phyloP scores from a whole-genome alignment of 139 green algal species.

The Chara braunii region DNA sequence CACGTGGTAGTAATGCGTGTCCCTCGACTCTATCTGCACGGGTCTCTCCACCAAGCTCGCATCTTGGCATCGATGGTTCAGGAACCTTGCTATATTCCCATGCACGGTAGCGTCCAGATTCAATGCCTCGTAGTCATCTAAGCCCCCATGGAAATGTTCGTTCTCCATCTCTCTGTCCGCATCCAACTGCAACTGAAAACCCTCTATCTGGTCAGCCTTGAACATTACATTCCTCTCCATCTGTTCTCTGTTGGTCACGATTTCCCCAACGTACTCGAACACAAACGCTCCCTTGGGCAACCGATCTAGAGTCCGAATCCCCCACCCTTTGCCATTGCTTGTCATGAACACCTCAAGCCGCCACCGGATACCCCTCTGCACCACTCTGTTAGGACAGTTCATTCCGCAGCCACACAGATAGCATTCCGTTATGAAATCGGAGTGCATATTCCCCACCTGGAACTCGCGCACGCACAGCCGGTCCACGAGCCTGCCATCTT shows the following conservation, averaged over 20 bases:
- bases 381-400: too few relatives aligned
- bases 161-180: conserved; percentile 17
- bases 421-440: not conserved
- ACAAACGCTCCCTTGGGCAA: conserved; percentile 36
- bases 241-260: conserved; percentile 36
- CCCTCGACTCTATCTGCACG: not conserved
- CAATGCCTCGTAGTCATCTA: conserved; percentile 6
- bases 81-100: conserved; percentile 27
- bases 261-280: conserved; percentile 39
- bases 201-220: not conserved
- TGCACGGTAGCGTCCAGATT: conserved; percentile 5
- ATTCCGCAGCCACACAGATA: not conserved
- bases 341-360: conserved; percentile 36
- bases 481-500: too few relatives aligned
- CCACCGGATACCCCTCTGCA: too few relatives aligned
- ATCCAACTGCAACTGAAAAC: conserved; percentile 16
- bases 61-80: conserved; percentile 27
- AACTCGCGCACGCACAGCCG: too few relatives aligned
- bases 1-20: not conserved
- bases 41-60: not conserved
- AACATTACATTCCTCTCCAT: conserved; percentile 24
- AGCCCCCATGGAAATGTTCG: too few relatives aligned
- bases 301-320: conserved; percentile 11
- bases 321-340: conserved; percentile 34
- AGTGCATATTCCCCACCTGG: too few relatives aligned